Evolutionary conservation across 495 filamentous ascomycete genomes (phyloP), one percentile per base, ranked within the genome.

Genomic region (Penicillium waksmanii): DNA sequence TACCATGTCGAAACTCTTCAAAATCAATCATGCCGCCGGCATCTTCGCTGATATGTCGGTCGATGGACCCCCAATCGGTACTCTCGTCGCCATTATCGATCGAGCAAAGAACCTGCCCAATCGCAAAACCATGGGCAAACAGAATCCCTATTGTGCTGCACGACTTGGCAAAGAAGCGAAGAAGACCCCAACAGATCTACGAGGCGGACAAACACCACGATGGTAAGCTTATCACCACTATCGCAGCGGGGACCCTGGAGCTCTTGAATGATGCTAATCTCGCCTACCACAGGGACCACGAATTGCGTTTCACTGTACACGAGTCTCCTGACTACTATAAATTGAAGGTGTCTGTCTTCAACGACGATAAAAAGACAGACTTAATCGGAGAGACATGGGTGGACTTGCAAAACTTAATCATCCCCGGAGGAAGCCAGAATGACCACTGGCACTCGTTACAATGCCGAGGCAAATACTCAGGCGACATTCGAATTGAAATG

Each of bases 41-140:
- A 96, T 99, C 69, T 99, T 88, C 75, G 89, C 93, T 1, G 96
- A 98, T 77, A 93, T 96, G 87, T 93, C 87, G 46, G 84, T 96
- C 55, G 95, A 99, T 75, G 95, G 95, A 1, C 95, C 95, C 4
- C 85, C 92, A 42, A 96, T 98, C 70, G 95, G 95, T 40, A 97
- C 92, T 0, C 80, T 99, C 63, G 92, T 99, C 47, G 82, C 92
- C 40, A 86, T 99, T 60, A 82, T 99, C 61, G 96, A 99, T 73
- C 84, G 90, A 48, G 91, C 89, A 8, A 98, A 96, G 83, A 99
- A 99, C 70, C 79, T 99, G 55, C 95, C 96, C 42, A 99, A 98
- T 73, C 79, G 92, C 60, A 94, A 94, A 79, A 92, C 92, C 3
- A 96, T 98, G 82, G 94, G 96, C 55, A 99, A 99, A 77, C 95